phyloP scores from a whole-genome alignment of 2,329 filamentous ascomycete genomes.

The Teratosphaeria nubilosa region DNA sequence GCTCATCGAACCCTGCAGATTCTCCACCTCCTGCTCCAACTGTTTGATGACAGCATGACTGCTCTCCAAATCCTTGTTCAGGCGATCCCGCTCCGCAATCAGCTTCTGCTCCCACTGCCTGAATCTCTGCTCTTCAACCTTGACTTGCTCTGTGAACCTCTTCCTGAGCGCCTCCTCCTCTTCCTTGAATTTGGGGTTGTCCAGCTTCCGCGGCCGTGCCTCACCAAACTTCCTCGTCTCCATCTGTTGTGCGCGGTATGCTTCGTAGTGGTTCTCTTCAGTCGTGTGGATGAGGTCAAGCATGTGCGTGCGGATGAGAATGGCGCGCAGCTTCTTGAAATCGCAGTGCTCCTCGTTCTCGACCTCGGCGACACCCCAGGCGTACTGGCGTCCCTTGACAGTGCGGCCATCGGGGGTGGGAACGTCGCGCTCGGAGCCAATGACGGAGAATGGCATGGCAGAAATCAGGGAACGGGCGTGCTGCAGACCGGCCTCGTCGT shows the following conservation, averaged over 20 bases:
- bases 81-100: slow-evolving; percentile 92
- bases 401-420: slow-evolving; percentile 93
- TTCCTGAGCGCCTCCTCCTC: slow-evolving; percentile 97
- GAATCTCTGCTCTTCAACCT: slow-evolving; percentile 99
- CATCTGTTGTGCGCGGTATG: slow-evolving; percentile 98
- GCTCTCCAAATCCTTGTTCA: slow-evolving; percentile 99
- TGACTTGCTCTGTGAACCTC: slow-evolving; percentile 99
- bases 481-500: slow-evolving; percentile 90
- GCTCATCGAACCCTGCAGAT: slow-evolving; percentile 55
- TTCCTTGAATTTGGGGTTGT: slow-evolving; percentile 99
- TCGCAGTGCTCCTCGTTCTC: slow-evolving; percentile 99
- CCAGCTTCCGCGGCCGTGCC: slow-evolving; percentile 89
- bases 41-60: slow-evolving; percentile 88
- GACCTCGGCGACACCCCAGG: slow-evolving; percentile 97
- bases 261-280: slow-evolving; percentile 98
- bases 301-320: slow-evolving; percentile 94
- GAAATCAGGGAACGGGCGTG: slow-evolving; percentile 91
- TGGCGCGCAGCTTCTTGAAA: slow-evolving; percentile 99
- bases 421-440: slow-evolving; percentile 98
- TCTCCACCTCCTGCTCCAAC: slow-evolving; percentile 83
- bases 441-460: slow-evolving; percentile 97
- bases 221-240: slow-evolving; percentile 99
- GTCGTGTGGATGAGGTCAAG: slow-evolving; percentile 99
- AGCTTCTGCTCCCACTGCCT: slow-evolving; percentile 99
- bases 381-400: slow-evolving; percentile 97